These are phyloP conservation scores for Ottelia alismoides DNA, from an alignment of 106 monocot genomes.

Conservation along the genomic window DNA sequence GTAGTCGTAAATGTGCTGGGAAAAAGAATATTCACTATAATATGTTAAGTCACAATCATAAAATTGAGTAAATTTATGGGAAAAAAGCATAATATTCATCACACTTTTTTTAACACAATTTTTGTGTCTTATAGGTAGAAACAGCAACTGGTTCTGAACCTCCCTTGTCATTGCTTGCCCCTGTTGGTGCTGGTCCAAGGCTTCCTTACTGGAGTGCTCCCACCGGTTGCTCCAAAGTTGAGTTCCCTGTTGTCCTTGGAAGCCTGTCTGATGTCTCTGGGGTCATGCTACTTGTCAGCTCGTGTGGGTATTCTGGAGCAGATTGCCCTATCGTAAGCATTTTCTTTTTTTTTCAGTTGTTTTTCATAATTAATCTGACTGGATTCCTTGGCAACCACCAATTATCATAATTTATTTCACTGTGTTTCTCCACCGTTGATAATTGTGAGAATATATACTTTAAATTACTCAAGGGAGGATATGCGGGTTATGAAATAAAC, in stretches of 20 bases:
- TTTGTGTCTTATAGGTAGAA: conserved; percentile 50
- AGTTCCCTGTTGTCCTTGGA: conserved; percentile 87
- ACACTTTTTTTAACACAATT: conserved; percentile 3
- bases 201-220: conserved; percentile 85
- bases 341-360: too few species aligned
- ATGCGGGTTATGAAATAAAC: too few species aligned
- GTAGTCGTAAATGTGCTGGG: background rate
- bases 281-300: conserved; percentile 68
- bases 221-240: conserved; percentile 35
- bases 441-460: too few species aligned
- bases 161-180: conserved; percentile 55
- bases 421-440: too few species aligned
- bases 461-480: too few species aligned
- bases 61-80: too few species aligned
- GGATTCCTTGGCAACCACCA: too few species aligned
- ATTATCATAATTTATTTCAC: too few species aligned
- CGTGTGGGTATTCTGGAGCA: conserved; percentile 76
- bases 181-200: conserved; percentile 46
- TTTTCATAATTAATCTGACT: too few species aligned
- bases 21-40: too few species aligned
- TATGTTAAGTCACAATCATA: too few species aligned
- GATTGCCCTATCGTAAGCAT: conserved; percentile 83
- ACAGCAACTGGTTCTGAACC: conserved; percentile 64
- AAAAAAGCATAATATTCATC: too few species aligned
- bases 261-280: conserved; percentile 80